phyloP scores from a whole-genome alignment of 371 early-diverging fungal species.

The Actinomucor elegans region DNA sequence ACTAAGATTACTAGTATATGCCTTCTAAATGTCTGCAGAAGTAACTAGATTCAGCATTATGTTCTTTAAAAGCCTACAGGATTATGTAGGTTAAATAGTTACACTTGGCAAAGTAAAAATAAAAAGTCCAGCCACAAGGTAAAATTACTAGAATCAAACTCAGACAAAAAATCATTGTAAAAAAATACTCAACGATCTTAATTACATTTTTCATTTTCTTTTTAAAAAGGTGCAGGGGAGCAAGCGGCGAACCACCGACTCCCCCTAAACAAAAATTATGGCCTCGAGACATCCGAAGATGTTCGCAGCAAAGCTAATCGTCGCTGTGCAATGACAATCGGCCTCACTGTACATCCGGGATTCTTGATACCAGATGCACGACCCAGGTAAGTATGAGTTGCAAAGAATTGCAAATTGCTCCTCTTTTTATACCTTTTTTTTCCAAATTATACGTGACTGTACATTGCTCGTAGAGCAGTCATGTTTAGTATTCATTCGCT shows the following conservation, averaged over 20 bases:
- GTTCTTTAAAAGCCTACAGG: too few species aligned
- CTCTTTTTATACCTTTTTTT: constrained; percentile 33
- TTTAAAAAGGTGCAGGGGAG: constrained; percentile 25
- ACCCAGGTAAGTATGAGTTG: constrained; percentile 51
- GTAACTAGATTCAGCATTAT: too few species aligned
- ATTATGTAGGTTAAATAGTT: too few species aligned
- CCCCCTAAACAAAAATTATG: constrained; percentile 49
- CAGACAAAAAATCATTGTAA: too few species aligned
- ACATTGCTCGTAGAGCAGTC: too few species aligned
- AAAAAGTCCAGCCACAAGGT: too few species aligned
- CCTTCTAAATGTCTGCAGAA: too few species aligned
- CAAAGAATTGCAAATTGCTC: constrained; percentile 14
- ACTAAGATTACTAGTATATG: too few species aligned
- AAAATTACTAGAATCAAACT: too few species aligned
- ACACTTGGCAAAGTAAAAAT: too few species aligned
- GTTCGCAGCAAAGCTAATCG: constrained; percentile 42
- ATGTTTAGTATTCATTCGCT: too few species aligned
- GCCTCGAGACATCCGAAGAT: constrained; percentile 49
- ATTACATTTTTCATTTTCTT: constrained; percentile 12
- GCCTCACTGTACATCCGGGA: constrained; percentile 31
- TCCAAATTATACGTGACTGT: too few species aligned
- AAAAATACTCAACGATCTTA: neutral
- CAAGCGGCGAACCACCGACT: constrained; percentile 40
- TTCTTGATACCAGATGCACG: constrained; percentile 42
- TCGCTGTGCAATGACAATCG: constrained; percentile 50